Evolutionary conservation across 768 basidiomycete species (phyloP), one percentile per base, ranked within the genome.

Genomic region (Psilocybe cubensis): DNA sequence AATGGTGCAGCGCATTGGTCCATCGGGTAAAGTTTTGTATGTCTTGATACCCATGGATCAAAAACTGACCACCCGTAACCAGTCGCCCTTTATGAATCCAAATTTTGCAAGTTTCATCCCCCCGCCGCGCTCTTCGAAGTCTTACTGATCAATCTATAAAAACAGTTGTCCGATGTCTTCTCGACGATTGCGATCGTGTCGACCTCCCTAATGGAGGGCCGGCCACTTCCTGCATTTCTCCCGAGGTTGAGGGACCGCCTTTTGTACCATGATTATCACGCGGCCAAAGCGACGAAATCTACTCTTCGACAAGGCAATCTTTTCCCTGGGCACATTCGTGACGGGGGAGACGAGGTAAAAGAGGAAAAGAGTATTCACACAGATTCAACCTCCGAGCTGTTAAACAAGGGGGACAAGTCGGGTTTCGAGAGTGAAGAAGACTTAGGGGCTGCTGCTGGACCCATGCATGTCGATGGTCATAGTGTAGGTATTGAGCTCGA

Each of bases 81-180:
- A 25, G 12, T 48, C 79, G 5, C 78, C 79, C 9, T 79, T 74
- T 57, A 62, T 80, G 50, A 80, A 80, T 52, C 78, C 79, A 0
- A 77, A 78, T 48, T 69, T 80, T 3, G 79, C 78, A 58, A 63
- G 75, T 58, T 10, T 18, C 29, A 42, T 49, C 31, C 9, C 35
- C 10, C 27, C 44, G 29, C 48, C 24, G 52, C 10, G 14, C 35
- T 28, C 35, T 54, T 4, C 18, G 6, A 29, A 29, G 4, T 4
- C 18, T 12, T 53, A 12, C 24, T 28, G 41, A 31, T 8, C 12
- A 21, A 24, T 11, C 23, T 21, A 14, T 3, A 41, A n/a, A n/a
- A n/a, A 27, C 42, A 80, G 79, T 68, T 80, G 14, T 74, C 78
- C 1, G 79, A 80, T 53, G 57, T 79, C 33, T 79, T 80, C 56